Base-by-base conservation (phyloP, 2,329 filamentous ascomycete species). In the Didymella exigua region DNA sequence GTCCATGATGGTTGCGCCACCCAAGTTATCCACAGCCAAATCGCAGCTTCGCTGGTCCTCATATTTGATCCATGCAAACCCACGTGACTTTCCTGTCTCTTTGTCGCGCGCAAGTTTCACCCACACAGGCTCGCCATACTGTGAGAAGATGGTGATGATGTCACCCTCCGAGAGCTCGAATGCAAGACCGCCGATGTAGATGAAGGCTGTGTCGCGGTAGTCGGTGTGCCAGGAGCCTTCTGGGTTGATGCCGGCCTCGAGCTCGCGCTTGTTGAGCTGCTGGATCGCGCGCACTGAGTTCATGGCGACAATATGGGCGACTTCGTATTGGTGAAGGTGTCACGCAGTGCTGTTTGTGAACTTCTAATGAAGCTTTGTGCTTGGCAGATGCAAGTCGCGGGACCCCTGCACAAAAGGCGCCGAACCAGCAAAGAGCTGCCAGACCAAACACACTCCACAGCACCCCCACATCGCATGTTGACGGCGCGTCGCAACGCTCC, bases 21-120 rank as follows among this genome's bases (percentile, higher is more conserved):
- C 90, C 5, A 99, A 79, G 74, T 99, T 99, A 77, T 99, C 95
- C 9, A 99, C 96, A 0, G 96, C 95, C 36, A 99, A 79, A 76
- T 98, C 93, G 59, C 91, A 96, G 77, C 93, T 97, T 65, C 93
- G 84, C 79, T 99, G 95, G 76, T 99, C 93, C 74, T 99, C 95
- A 76, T 98, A 99, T 73, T 99, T 99, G 54, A 99, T 83, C 83
- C 96, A 99, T 2, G 89, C 92, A 72, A 98, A 99, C 0, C 95
- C 95, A 63, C 89, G 89, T 58, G 90, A 96, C 77, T 96, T 97
- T 58, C 95, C 95, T 0, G 93, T 96, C 73, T 98, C 96, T 72
- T 95, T 95, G 81, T 99, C 95, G 69, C 95, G 91, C 42, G 89
- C 87, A 11, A 99, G 85, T 68, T 97, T 96, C 55, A 99, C 83